A percentile compares a stretch with the other conserved stretches of the same genome.
phyloP scores from a whole-genome alignment of 2,329 filamentous ascomycete genomes.

The Pseudogymnoascus sp. region DNA sequence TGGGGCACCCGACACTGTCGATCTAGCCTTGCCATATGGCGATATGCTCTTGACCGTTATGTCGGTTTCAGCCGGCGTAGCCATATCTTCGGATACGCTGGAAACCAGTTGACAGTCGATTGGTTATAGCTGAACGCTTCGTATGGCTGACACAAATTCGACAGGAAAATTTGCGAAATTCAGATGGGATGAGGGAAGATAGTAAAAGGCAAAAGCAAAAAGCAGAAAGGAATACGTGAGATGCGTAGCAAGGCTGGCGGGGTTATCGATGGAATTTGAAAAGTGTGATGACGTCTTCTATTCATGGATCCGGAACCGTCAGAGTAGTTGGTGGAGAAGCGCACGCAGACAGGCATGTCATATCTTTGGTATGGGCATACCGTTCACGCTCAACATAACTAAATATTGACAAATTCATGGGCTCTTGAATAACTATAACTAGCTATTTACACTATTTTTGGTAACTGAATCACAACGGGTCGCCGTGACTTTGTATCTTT shows the following conservation, averaged over 20 bases:
- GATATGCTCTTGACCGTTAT: conserved; percentile 47
- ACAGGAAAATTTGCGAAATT: background rate
- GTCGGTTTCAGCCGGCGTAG: conserved; percentile 18
- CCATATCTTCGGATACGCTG: background rate
- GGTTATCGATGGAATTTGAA: background rate
- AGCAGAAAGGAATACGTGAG: background rate
- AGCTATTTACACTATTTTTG: background rate
- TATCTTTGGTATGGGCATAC: background rate
- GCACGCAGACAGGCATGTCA: background rate
- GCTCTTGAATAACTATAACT: background rate
- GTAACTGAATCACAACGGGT: background rate
- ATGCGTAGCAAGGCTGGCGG: background rate
- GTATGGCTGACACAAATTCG: too few species aligned
- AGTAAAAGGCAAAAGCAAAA: background rate
- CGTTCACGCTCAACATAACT: background rate
- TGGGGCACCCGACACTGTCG: conserved; percentile 53
- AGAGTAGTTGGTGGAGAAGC: background rate
- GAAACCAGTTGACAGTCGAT: background rate
- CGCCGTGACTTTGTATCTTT: background rate
- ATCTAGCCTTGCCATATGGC: conserved; percentile 56
- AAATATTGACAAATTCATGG: background rate
- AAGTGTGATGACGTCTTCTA: background rate
- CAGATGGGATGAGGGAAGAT: background rate
- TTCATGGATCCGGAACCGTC: background rate
- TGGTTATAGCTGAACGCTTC: background rate